Percentiles rank a stretch among this genome's conserved stretches.
Conservation (phyloP, 2,329 filamentous ascomycete genomes). For the Ilyonectria robusta region DNA sequence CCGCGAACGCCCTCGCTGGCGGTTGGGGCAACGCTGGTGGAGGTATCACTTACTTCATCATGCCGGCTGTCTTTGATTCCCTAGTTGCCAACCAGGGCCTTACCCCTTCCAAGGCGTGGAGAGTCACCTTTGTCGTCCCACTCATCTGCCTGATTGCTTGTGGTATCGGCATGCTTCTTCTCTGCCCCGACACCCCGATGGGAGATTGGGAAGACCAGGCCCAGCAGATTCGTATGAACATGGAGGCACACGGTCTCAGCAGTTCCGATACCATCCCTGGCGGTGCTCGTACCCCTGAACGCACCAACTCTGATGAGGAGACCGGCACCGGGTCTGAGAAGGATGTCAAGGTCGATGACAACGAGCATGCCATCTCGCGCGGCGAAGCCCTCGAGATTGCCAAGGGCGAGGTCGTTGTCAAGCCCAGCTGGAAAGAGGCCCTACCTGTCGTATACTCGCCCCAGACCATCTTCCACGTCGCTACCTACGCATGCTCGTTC, state of each 20-base stretch:
- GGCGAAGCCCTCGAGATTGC: conserved; percentile 69
- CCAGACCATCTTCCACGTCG: conserved; percentile 69
- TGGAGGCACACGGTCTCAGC: conserved; percentile 60
- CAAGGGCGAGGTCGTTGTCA: conserved; percentile 65
- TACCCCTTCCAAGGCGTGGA: conserved; percentile 80
- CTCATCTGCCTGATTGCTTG: conserved; percentile 80
- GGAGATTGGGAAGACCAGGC: conserved; percentile 85
- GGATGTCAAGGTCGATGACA: conserved; percentile 53
- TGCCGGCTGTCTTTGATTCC: conserved; percentile 90
- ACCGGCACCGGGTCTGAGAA: conserved; percentile 54
- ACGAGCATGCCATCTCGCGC: conserved; percentile 63
- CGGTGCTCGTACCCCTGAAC: conserved; percentile 61
- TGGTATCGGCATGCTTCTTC: conserved; percentile 77
- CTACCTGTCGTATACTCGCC: conserved; percentile 63
- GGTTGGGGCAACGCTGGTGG: conserved; percentile 91
- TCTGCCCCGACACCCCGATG: conserved; percentile 86
- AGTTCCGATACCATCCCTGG: conserved; percentile 63
- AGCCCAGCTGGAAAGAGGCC: conserved; percentile 68
- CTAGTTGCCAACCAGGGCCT: conserved; percentile 73
- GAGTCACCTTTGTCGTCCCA: conserved; percentile 87
- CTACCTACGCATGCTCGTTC: conserved; percentile 75
- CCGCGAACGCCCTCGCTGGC: conserved; percentile 86
- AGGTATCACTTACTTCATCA: conserved; percentile 93
- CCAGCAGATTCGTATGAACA: conserved; percentile 68
- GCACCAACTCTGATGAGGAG: conserved; percentile 51